Base-by-base conservation (phyloP, 768 basidiomycete genomes). In the Russula compacta region DNA sequence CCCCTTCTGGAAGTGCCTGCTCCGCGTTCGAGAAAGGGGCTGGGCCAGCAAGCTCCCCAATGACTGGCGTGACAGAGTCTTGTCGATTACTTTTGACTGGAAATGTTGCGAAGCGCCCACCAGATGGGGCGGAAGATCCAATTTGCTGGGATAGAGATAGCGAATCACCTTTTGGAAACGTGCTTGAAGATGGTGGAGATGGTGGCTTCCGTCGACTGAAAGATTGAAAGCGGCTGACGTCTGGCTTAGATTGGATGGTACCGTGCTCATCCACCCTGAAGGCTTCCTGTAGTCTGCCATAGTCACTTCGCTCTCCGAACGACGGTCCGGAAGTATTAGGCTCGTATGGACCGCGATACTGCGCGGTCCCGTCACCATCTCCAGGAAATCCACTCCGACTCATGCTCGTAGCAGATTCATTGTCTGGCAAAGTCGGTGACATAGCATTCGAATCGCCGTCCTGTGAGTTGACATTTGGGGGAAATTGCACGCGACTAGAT, bases 41-140 rank as follows among this genome's bases (percentile, higher is more conserved):
- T 53, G 56, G 54, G 57, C 33, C 60, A 58, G 9, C 64, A 47
- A 39, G 60, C 19, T 54, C 48, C 48, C 52, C 61, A 49, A 54
- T 33, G 38, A 11, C 44, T 29, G 38, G 60, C 6, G 14, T 53
- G 21, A 50, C 56, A 6, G 70, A 64, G 29, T 64, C 69, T 15
- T 67, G 67, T 1, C 70, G 67, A 70, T 66, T 58, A 7, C 71
- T 70, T 60, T 81, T 78, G 17, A 80, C 77, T 0, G 86, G 87
- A 72, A 88, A 82, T 1, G 88, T 89, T 29, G 84, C 83, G 67
- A 87, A 89, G 15, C 83, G 77, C 0, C 79, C 79, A 1, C 79
- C 79, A 10, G 66, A 65, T 3, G 67, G 55, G n/a, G 57, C 56
- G 2, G 53, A 3, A 1, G 47, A 24, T 21, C 15, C 61, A 47